These are phyloP conservation scores for Talaromyces sp. DNA, from an alignment of 2,329 filamentous ascomycete species.

Conservation along the genomic window DNA sequence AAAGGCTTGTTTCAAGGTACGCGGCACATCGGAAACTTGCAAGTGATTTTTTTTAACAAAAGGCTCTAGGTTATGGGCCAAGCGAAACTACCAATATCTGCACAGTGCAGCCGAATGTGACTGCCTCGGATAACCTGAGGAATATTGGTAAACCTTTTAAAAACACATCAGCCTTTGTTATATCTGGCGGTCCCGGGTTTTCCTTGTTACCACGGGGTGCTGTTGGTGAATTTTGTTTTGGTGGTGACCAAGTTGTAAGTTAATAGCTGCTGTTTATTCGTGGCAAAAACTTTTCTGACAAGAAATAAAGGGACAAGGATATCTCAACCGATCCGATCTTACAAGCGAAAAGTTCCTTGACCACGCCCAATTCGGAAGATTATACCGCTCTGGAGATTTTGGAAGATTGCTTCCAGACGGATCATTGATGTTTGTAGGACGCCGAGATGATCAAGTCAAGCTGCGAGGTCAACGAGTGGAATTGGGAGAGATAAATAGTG, in stretches of 20 bases:
- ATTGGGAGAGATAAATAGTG: constrained; percentile 66
- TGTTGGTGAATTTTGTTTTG: constrained; percentile 80
- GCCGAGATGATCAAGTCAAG: constrained; percentile 76
- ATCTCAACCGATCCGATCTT: constrained; percentile 60
- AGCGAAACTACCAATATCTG: constrained; percentile 87
- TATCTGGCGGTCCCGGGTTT: constrained; percentile 41
- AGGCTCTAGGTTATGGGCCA: constrained; percentile 62
- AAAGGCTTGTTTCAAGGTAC: constrained; percentile 65
- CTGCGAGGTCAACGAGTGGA: constrained; percentile 76
- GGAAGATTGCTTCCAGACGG: constrained; percentile 74
- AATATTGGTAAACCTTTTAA: constrained; percentile 71
- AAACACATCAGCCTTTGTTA: constrained; percentile 71
- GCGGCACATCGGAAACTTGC: background rate
- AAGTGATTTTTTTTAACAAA: constrained; percentile 6
- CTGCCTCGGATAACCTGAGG: constrained; percentile 54
- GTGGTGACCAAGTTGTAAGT: constrained; percentile 69
- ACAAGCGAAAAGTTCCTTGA: constrained; percentile 63
- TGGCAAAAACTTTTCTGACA: background rate
- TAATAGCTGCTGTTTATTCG: background rate
- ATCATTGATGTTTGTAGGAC: constrained; percentile 66
- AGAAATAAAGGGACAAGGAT: constrained; percentile 53
- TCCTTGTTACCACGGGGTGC: constrained; percentile 62
- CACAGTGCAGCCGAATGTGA: constrained; percentile 62
- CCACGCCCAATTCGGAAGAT: constrained; percentile 62
- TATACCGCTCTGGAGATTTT: constrained; percentile 80